A percentile compares a stretch with the other conserved stretches of the same genome.
phyloP scores from a whole-genome alignment of 2,329 filamentous ascomycete species.

The Ceratocystiopsis sp. region DNA sequence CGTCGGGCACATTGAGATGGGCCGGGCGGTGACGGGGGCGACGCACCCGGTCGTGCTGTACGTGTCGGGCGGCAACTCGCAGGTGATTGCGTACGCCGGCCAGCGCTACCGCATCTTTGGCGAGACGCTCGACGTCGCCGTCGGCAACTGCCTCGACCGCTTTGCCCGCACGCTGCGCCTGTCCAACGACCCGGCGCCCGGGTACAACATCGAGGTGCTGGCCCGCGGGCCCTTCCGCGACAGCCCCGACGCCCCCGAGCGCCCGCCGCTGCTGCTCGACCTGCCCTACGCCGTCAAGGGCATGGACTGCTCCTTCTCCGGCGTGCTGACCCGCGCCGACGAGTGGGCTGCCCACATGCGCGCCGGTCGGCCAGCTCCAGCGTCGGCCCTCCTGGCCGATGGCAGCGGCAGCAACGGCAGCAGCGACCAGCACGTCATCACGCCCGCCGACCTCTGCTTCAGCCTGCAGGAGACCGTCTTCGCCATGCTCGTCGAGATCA shows the following conservation, averaged over 20 bases:
- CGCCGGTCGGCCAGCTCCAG: constrained; percentile 21
- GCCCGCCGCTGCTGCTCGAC: constrained; percentile 56
- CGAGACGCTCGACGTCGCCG: constrained; percentile 91
- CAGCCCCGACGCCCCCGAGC: constrained; percentile 25
- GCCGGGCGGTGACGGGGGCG: constrained; percentile 77
- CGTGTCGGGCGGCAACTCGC: constrained; percentile 89
- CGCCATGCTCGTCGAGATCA: constrained; percentile 97
- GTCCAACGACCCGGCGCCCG: constrained; percentile 87
- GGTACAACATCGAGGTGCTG: constrained; percentile 95
- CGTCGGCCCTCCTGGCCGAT: too few relatives aligned
- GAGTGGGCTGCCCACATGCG: constrained; percentile 54
- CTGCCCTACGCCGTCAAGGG: constrained; percentile 94
- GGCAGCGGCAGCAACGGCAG: constrained; percentile 20
- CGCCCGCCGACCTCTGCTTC: constrained; percentile 77
- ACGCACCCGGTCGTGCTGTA: constrained; percentile 89
- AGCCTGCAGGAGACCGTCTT: constrained; percentile 89
- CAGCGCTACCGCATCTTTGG: constrained; percentile 95
- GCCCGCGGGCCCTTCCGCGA: constrained; percentile 31
- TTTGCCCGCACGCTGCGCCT: constrained; percentile 86
- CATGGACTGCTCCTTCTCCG: constrained; percentile 95
- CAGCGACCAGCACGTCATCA: constrained; percentile 41
- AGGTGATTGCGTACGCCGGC: constrained; percentile 92
- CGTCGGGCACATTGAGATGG: constrained; percentile 98
- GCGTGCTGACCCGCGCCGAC: constrained; percentile 74
- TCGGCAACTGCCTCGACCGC: constrained; percentile 91